Base-by-base conservation (phyloP, 129 eudicot species). In the Cynara cardunculus region DNA sequence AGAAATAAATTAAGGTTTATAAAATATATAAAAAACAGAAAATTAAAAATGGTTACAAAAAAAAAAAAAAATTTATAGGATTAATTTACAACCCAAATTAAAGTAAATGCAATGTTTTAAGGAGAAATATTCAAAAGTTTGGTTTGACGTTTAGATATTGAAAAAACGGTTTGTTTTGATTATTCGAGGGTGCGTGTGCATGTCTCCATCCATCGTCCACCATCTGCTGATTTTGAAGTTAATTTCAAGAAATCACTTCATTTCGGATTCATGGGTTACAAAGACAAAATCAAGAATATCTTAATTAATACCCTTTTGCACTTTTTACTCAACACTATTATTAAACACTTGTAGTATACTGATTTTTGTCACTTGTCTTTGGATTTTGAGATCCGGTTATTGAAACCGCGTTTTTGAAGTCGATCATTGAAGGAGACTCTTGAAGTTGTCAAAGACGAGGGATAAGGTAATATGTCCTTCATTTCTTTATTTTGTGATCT, bases 381-480 rank as follows among this genome's bases (percentile, higher is more conserved):
- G 75, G 85, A 59, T 61, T 71, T 76, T 71, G 26, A 24, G 73
- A 71, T 39, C 86, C 64, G 27, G n/a, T 22, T 31, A n/a, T 44
- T 30, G 69, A 77, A 83, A 83, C 82, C 82, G 86, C 82, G 86
- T 83, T 71, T 74, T 21, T 53, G 21, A 16, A 83, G 72, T 59
- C 65, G 82, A 70, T 72, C 76, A 34, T 25, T 76, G 27, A 28
- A 19, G 37, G 69, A 27, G 24, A 37, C 74, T 73, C 67, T 59
- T 70, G 73, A 82, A 82, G 72, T 35, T 27, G 30, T 82, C 81
- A 49, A 82, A 76, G 24, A 41, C 61, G 16, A 44, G 44, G 25
- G 26, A 8, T 7, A 67, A 25, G 76, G 81, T 81, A 72, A 11
- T 14, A 31, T 67, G 35, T 25, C 21, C 65, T 22, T 14, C 16